A percentile compares a stretch with the other conserved stretches of the same genome.
These are phyloP conservation scores for Luffa acutangula DNA, from an alignment of 306 rosid genomes.

Conservation along the genomic window DNA sequence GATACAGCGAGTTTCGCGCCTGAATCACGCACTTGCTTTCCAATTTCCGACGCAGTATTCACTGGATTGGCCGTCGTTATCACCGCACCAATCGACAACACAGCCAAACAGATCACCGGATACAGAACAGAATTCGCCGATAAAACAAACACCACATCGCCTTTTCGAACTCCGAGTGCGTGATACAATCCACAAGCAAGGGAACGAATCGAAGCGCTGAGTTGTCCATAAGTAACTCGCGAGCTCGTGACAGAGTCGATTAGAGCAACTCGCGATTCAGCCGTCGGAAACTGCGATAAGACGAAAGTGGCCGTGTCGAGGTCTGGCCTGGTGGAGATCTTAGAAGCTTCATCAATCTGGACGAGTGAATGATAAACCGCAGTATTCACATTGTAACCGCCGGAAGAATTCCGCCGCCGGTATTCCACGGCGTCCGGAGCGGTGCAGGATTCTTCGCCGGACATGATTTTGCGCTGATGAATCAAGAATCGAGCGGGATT, in stretches of 20 bases:
- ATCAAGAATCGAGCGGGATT: not conserved
- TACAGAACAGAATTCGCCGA: conserved; percentile 59
- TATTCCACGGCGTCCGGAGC: conserved; percentile 30
- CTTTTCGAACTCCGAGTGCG: conserved; percentile 56
- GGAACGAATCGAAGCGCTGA: conserved; percentile 38
- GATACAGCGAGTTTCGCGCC: conserved; percentile 65
- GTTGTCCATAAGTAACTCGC: conserved; percentile 45
- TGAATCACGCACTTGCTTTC: conserved; percentile 60
- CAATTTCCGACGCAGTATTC: conserved; percentile 52
- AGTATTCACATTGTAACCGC: conserved; percentile 44
- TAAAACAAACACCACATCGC: conserved; percentile 60
- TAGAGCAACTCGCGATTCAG: conserved; percentile 51
- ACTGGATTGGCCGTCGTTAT: conserved; percentile 70
- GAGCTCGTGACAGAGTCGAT: conserved; percentile 37
- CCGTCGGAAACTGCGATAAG: conserved; percentile 60
- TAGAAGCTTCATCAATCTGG: conserved; percentile 20
- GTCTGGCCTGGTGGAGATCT: conserved; percentile 35
- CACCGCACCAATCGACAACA: conserved; percentile 62
- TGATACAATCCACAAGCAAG: conserved; percentile 58
- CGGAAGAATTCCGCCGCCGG: conserved; percentile 10
- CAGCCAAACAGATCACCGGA: conserved; percentile 61
- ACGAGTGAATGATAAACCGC: conserved; percentile 49
- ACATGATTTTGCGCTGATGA: not conserved
- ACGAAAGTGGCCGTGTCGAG: conserved; percentile 52
- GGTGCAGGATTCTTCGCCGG: not conserved